A percentile compares a stretch with the other conserved stretches of the same genome.
Conservation (phyloP, 2,329 filamentous ascomycete genomes). For the Colletotrichum magnum region DNA sequence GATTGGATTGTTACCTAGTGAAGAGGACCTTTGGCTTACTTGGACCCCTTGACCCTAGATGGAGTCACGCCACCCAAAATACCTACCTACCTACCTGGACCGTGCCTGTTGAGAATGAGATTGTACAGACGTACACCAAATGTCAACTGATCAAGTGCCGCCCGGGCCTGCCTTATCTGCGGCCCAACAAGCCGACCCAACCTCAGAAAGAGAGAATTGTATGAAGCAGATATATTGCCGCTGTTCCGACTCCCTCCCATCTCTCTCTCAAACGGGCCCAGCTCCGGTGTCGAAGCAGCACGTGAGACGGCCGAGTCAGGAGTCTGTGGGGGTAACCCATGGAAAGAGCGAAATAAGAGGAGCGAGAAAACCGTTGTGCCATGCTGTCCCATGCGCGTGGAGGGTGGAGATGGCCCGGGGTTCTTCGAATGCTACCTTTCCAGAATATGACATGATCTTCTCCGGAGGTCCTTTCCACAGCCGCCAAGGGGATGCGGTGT, state of each 20-base stretch:
- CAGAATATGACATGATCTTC: slow-evolving; percentile 35
- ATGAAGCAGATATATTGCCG: neutral
- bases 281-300: slow-evolving; percentile 8
- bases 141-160: no score
- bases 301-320: slow-evolving; percentile 28
- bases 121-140: no score
- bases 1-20: no score
- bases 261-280: neutral
- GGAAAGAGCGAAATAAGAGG: slow-evolving; percentile 26
- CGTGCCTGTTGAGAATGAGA: no score
- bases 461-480: neutral
- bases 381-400: slow-evolving; percentile 20
- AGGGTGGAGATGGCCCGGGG: slow-evolving; percentile 31
- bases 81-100: no score
- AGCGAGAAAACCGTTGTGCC: slow-evolving; percentile 8
- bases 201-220: neutral
- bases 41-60: no score
- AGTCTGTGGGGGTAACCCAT: slow-evolving; percentile 7
- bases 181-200: neutral
- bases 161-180: neutral
- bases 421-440: slow-evolving; percentile 6
- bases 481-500: slow-evolving; percentile 2
- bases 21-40: no score
- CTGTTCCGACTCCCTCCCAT: neutral
- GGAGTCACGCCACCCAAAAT: no score